Evolutionary conservation across 1,139 yeast genomes (phyloP).

Genomic region (Yamadazyma kanchanaburiensis): DNA sequence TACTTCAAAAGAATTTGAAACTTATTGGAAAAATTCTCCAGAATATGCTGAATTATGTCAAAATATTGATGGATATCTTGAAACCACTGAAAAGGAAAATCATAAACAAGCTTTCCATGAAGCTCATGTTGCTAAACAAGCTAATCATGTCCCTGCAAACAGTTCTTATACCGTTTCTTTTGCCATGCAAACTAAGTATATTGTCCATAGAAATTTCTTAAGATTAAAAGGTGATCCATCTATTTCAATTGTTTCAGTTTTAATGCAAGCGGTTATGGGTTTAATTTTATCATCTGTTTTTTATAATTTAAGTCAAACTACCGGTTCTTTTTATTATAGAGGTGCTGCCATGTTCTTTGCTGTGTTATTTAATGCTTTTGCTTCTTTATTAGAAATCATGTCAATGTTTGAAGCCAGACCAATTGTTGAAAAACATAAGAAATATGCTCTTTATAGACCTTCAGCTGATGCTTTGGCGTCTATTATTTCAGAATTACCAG

Average conservation of each 20-base stretch:
- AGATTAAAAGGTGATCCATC: conserved; percentile 67
- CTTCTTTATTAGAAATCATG: conserved; percentile 71
- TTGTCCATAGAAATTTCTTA: conserved; percentile 59
- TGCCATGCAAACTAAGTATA: conserved; percentile 59
- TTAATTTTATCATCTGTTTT: conserved; percentile 72
- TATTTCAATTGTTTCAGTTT: conserved; percentile 54
- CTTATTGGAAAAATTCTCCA: conserved; percentile 60
- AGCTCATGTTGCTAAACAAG: conserved; percentile 57
- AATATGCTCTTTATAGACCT: conserved; percentile 64
- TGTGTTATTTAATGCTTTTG: conserved; percentile 70
- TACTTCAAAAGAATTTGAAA: conserved; percentile 66
- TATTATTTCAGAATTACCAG: conserved; percentile 56
- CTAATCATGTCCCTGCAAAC: conserved; percentile 47
- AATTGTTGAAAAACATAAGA: conserved; percentile 75
- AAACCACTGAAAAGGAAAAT: conserved; percentile 13
- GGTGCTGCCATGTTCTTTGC: conserved; percentile 77
- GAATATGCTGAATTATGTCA: conserved; percentile 35
- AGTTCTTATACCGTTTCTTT: conserved; percentile 69
- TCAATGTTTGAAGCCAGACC: conserved; percentile 70
- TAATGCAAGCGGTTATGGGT: conserved; percentile 72
- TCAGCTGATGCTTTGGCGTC: conserved; percentile 66
- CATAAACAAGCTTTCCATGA: conserved; percentile 27
- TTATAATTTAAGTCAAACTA: conserved; percentile 48
- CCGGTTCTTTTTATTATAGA: conserved; percentile 58
- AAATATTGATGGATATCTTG: conserved; percentile 33